Base-by-base conservation (phyloP, 2,329 filamentous ascomycete genomes). In the Botryotinia globosa region DNA sequence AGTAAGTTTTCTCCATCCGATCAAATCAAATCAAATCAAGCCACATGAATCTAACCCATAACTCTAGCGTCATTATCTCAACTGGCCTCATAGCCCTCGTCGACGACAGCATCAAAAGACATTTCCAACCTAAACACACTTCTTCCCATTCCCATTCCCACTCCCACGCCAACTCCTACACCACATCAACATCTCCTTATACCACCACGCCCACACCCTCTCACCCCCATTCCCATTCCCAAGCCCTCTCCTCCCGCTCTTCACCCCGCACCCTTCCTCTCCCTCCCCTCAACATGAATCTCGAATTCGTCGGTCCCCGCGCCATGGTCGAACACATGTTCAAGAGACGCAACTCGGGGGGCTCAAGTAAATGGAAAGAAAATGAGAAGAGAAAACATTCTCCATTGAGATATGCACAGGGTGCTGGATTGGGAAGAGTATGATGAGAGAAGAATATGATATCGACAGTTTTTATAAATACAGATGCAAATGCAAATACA, bases 51-150 rank as follows among this genome's bases (percentile, higher is more conserved):
- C 39, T 70, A 59, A 65, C 61, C n/a, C 7, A 9, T 71, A 72
- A 7, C 44, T 65, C 77, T 16, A 97, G 94, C 81, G 91, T 97
- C 76, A 91, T 98, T 75, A 88, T 98, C 75, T 89, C 94, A 64
- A 96, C 94, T n/a, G 95, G 95, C 37, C 87, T 98, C 77, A 90
- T 97, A 77, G 89, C 92, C 12, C 88, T 98, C 62, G 91, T 97
- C 69, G 95, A 98, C 80, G 94, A 98, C 83, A 93, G 90, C 83
- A 97, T 98, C 85, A 92, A 93, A 82, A 73, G 76, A 14, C 76
- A 74, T 67, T 80, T 80, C 74, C 75, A 78, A 32, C 45, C 75
- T 34, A 78, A 76, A 71, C 87, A 86, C 51, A 54, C 77, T 84
- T 84, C 72, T 82, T 82, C 29, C 4, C 42, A 59, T 42, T 94